Base-by-base conservation (phyloP, 164 flowering plant genomes). In the Macadamia integrifolia region DNA sequence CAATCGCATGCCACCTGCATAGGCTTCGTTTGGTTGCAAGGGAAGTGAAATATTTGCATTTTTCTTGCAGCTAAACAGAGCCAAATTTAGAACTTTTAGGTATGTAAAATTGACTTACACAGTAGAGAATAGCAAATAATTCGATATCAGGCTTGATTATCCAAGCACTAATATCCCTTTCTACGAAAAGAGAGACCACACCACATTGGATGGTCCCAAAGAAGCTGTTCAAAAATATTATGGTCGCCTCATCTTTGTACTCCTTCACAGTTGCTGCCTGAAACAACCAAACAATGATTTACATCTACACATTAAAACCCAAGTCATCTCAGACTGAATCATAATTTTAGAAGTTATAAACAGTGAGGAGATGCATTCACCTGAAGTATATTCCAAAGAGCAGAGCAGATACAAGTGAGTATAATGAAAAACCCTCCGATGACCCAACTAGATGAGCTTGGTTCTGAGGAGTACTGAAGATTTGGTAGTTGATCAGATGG, bases 201-300 rank as follows among this genome's bases (percentile, higher is more conserved):
- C 82, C 81, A 74, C 78, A 75, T 65, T 82, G 86, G 56, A 84
- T 61, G 13, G 84, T 81, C 40, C 81, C 88, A 71, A 83, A 87
- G 28, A 83, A 69, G 72, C 78, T 63, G 23, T 67, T 76, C 65
- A 79, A 82, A 50, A 71, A 72, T 3, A 86, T 75, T 50, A 84
- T 46, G 18, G 76, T 80, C 50, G 74, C 13, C 68, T 75, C 72
- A 49, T 77, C 78, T 18, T 90, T 82, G 66, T 79, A 82, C 18
- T 68, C 82, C 58, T 78, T 82, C 1, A 82, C 58, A 65, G 76
- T 70, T 58, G 70, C 75, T 60, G 87, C 75, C 90, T 88, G 74
- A 58, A 18, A 58, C 40, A 35, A 35, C 23, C 23, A 23, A 23
- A 23, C 23, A 35, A 35, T 23, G 23, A 23, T 23, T 23, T 23